Conservation (phyloP, 306 rosid species). For the Quercus aquifolioides region DNA sequence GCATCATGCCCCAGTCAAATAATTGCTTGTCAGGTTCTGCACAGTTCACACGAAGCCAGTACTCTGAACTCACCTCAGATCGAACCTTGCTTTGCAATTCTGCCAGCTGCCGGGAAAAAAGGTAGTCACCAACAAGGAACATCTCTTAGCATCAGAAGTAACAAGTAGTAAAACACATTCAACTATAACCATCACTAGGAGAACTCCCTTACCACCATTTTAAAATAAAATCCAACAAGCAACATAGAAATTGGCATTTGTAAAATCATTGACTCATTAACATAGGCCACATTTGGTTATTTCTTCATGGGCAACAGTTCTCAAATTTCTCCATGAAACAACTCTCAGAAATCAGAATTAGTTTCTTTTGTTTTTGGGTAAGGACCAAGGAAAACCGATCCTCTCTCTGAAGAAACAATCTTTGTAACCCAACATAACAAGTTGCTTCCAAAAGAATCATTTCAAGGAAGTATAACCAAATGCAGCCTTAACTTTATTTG, state of each 20-base stretch:
- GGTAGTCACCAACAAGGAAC: constrained; percentile 69
- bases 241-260: constrained; percentile 3
- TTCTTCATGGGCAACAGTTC: neutral
- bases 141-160: constrained; percentile 41
- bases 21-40: constrained; percentile 80
- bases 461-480: constrained; percentile 7
- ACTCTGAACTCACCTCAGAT: constrained; percentile 82
- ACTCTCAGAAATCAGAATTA: neutral
- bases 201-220: constrained; percentile 15
- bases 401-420: neutral
- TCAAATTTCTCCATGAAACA: constrained; percentile 12
- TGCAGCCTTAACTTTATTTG: constrained; percentile 4
- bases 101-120: constrained; percentile 69
- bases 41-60: constrained; percentile 73
- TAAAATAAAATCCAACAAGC: constrained; percentile 11
- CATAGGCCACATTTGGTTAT: constrained; percentile 7
- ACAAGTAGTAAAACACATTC: constrained; percentile 7
- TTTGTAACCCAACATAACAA: neutral
- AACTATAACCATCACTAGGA: constrained; percentile 19
- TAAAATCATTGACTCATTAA: constrained; percentile 11
- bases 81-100: constrained; percentile 87
- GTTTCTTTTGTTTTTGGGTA: constrained; percentile 8
- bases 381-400: neutral
- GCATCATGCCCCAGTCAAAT: constrained; percentile 98
- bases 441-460: neutral